These are phyloP conservation scores for Aspergillus conjunctus DNA, from an alignment of 495 filamentous ascomycete species.

Conservation along the genomic window DNA sequence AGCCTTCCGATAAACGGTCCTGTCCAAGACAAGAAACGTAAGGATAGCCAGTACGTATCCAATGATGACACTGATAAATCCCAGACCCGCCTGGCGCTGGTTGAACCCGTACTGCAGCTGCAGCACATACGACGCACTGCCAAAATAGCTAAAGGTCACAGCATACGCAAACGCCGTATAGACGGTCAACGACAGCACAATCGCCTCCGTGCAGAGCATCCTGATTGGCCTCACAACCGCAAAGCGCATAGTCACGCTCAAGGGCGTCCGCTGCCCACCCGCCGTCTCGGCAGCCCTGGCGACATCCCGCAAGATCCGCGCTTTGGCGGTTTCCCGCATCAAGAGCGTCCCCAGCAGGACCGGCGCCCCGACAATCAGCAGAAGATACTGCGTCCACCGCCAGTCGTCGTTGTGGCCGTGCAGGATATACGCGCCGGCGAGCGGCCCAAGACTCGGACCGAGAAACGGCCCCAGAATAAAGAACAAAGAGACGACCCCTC, in stretches of 20 bases:
- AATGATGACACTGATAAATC: slow-evolving; percentile 11
- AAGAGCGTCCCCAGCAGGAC: background rate
- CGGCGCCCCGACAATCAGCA: slow-evolving; percentile 1
- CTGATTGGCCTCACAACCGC: background rate
- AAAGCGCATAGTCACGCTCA: background rate
- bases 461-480: slow-evolving; percentile 14
- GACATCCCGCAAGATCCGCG: background rate
- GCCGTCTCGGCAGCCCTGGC: background rate
- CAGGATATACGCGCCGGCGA: slow-evolving; percentile 14
- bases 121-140: slow-evolving; percentile 6
- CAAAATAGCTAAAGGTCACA: slow-evolving; percentile 13
- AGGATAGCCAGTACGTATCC: slow-evolving; percentile 7
- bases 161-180: slow-evolving; percentile 17
- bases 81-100: background rate
- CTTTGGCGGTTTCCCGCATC: slow-evolving; percentile 10
- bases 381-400: slow-evolving; percentile 13
- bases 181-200: slow-evolving; percentile 10
- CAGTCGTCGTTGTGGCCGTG: slow-evolving; percentile 4
- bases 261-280: background rate
- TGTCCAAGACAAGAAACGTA: slow-evolving; percentile 7
- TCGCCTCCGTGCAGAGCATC: slow-evolving; percentile 5
- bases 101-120: slow-evolving; percentile 3
- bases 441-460: slow-evolving; percentile 6
- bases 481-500: slow-evolving; percentile 2
- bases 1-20: background rate